Base-by-base conservation (phyloP, 805 yeast species). In the Zygotorulaspora danielsina region DNA sequence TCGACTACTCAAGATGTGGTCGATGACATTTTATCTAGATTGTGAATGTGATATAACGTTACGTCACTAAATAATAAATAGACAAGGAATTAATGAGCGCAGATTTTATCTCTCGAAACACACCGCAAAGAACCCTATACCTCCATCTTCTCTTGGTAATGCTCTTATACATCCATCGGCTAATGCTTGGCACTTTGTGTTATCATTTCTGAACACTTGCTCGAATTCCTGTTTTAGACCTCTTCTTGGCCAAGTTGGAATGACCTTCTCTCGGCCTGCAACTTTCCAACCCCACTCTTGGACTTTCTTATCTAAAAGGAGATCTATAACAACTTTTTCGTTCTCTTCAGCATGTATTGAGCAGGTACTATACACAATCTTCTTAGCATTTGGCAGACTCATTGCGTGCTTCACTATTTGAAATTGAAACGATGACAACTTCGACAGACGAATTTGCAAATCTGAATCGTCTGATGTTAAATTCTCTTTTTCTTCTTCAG, bases 91-190 rank as follows among this genome's bases (percentile, higher is more conserved):
- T 32, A 32, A 38, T 26, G 34, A 38, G n/a, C 28, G n/a, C 16
- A 29, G 29, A 10, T 6, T 16, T 41, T 46, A 56, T 41, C 83
- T 72, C 47, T 84, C 84, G 59, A 93, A 90, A 41, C 93, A 81
- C 1, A 89, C 97, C 0, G 97, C 97, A 64, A 93, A 93, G 59
- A 93, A 93, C 0, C 99, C 99, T 53, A 93, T 93, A n/a, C 98
- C 98, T 20, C 97, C 98, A 59, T 93, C 98, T 31, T 75, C 82
- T 45, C 78, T 81, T 1, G 97, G 96, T 30, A 79, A 64, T 0
- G 89, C 83, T 49, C 99, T 71, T 0, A 93, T 79, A 64, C 97
- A 89, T 0, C 93, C 90, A 1, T 80, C 87, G 1, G 96, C 95
- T 34, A 86, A 56, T 26, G 64, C 69, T 25, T 70, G 69, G 15